Evolutionary conservation across 2,329 filamentous ascomycete genomes (phyloP), one percentile per base, ranked within the genome.

Genomic region (Talaromyces atroroseus): DNA sequence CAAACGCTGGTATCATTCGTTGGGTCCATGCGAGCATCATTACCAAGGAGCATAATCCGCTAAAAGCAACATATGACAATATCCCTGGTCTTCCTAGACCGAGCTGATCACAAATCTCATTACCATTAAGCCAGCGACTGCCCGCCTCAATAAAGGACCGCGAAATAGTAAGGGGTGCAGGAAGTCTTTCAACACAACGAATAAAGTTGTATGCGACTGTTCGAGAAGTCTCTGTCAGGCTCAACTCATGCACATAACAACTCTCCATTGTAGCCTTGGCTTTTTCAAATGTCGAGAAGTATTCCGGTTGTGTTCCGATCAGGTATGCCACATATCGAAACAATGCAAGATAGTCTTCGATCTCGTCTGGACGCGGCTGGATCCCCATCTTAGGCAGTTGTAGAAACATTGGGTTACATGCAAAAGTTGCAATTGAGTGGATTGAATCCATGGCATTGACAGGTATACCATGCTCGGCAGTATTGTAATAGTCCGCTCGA

Each of bases 381-480:
- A 91, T 82, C 5, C 87, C 87, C 71, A 90, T 87, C 0, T 84
- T 78, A 0, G 87, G 87, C 7, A 90, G 76, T 32, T 80, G 80
- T 36, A 88, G 68, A 78, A 82, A 90, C 60, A 90, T 78, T 2
- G 89, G 68, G 0, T 82, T 81, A 0, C 83, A 77, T 0, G 82
- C 87, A 71, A 91, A 91, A 1, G 82, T 83, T 21, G 75, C 76
- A 56, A 90, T 84, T 3, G 88, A 90, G 26, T 79, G 86, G 32
- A 90, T 82, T 50, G 79, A 82, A 69, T 91, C 87, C 3, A 91
- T 78, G 63, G 89, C 84, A 64, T 89, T 90, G 67, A 90, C 83
- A 8, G 86, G 86, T 2, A 87, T 74, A 1, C 86, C 86, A 68
- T 76, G 80, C 29, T 76, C 68, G 20, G 77, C 69, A 0, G 81